Evolutionary conservation across 2,329 filamentous ascomycete species (phyloP), one percentile per base, ranked within the genome.

Genomic region (Stagonosporopsis tanaceti): DNA sequence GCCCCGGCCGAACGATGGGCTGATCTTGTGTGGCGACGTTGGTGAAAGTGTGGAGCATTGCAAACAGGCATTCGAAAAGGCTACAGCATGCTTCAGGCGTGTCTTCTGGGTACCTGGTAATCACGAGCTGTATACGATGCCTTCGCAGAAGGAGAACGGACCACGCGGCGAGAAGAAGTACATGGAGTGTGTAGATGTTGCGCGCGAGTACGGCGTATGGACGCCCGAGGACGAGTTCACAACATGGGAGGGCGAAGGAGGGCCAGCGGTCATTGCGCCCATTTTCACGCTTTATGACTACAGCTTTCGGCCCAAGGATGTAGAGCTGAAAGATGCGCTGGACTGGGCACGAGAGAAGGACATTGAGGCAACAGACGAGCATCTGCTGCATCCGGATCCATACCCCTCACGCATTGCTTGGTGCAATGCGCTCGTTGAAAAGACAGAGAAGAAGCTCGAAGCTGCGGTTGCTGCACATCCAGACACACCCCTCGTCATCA

Each of bases 251-350:
- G 83, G 82, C n/a, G 77, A 79, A 7, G 81, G 79, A 22, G 76
- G 77, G 4, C 80, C 80, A 5, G 81, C 75, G 6, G 58, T 86
- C 35, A 78, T 87, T 38, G 82, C 81, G 30, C 84, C 82, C 30
- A 79, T 85, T 47, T 87, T 86, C 76, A 85, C 84, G 0, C 75
- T 87, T 14, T 87, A 86, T 75, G 84, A 87, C 72, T 87, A 87
- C 72, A 82, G 78, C 59, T 87, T 86, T 69, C 77, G 84, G 0
- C 84, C 84, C 0, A 75, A 70, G 2, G 64, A 83, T 42, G 78
- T 86, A 8, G 71, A 75, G 25, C 72, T 81, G 35, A 82, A 82
- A 54, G 71, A 76, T 20, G 84, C 83, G 3, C 59, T 81, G 7
- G 76, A 73, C 2, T 82, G 80, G 80, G 79, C 79, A 2, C 65